Base-by-base conservation (phyloP, 1,139 yeast species). In the Yamadazyma conglobata region DNA sequence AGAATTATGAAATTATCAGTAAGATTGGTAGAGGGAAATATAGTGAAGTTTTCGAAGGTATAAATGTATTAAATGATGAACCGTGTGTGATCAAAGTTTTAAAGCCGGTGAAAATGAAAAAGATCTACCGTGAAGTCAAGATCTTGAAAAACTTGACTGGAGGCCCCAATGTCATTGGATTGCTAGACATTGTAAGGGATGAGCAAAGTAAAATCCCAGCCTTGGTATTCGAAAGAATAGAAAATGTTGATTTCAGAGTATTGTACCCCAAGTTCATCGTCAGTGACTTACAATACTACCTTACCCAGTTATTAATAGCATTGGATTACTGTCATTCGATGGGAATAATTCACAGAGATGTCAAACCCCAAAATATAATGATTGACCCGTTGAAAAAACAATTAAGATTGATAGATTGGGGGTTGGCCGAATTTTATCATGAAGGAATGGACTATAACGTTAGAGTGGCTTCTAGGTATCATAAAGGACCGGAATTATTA, bases 1-100 rank as follows among this genome's bases (percentile, higher is more conserved):
- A 73, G 39, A 79, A 83, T 61, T 91, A 91, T 60, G 99, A 93
- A 60, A 87, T 93, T 42, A 77, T 88, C 34, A 74, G 82, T 43
- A 91, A 91, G 58, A 86, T 93, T 30, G 99, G 99, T 17, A 77
- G 98, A 39, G 98, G 99, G 31, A 91, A 91, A 63, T 93, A 93
- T 60, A 85, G 95, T 6, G 99, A 93, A 60, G 99, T 94, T 24
- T 93, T 93, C 56, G 81, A 74, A 61, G 93, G 81, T 20, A 62
- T 73, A 37, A 69, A 72, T 48, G 58, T 64, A 31, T 40, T 60
- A 39, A 60, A 65, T 46, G 65, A 62, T 40, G 71, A 63, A 52
- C 73, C 71, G 22, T 76, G 81, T 52, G 85, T 79, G 24, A 79
- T 83, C 39, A 83, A 83, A 52, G 88, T 82, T 12, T 64, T 83